Conservation (phyloP, 2,329 filamentous ascomycete genomes). For the Sporothrix dimorphospora region DNA sequence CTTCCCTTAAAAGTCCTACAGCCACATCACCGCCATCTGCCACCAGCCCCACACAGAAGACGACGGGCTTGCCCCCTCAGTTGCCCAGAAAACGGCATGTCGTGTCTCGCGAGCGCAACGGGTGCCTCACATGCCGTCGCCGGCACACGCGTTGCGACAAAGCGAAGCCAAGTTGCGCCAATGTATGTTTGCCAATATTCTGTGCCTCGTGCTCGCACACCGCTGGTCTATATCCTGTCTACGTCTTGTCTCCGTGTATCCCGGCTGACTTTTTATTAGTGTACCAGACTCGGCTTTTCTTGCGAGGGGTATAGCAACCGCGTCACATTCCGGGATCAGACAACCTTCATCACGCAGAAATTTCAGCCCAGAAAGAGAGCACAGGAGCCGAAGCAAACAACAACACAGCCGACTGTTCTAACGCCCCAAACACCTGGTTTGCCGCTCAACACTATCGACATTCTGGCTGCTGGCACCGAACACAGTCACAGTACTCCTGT, state of each 20-base stretch:
- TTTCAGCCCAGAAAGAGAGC: background rate
- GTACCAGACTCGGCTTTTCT: background rate
- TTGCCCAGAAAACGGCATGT: background rate
- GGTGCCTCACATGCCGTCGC: background rate
- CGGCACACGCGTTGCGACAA: background rate
- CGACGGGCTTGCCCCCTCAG: background rate
- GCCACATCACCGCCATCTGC: background rate
- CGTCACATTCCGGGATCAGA: background rate
- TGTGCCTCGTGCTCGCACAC: too few relatives aligned
- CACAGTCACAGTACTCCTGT: background rate
- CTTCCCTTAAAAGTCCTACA: background rate
- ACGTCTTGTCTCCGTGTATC: background rate
- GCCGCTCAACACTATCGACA: background rate
- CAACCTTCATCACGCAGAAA: background rate
- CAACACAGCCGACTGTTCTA: background rate
- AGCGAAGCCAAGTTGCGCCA: background rate
- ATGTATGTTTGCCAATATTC: background rate
- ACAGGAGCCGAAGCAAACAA: background rate
- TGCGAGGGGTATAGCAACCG: background rate
- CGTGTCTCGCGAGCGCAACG: background rate
- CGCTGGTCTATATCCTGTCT: background rate
- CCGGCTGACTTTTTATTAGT: background rate
- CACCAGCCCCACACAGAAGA: background rate
- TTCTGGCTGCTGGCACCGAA: background rate
- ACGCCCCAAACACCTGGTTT: background rate